Base-by-base conservation (phyloP, 2,329 filamentous ascomycete species). In the Fusarium penzigii region DNA sequence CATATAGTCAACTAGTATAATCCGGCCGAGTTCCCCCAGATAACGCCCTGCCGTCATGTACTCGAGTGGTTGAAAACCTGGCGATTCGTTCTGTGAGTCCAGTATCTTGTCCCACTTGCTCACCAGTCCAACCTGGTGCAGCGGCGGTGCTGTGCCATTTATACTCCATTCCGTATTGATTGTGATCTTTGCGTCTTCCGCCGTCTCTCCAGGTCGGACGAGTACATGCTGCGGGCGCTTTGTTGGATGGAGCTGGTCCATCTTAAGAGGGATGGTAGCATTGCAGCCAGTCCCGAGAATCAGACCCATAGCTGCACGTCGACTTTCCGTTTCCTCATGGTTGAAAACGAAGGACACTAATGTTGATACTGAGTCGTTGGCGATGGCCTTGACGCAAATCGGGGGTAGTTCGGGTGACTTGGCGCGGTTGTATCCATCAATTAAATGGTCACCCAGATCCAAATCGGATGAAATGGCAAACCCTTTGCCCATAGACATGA, bases 141-240 rank as follows among this genome's bases (percentile, higher is more conserved):
- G 73, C 1, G 89, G 87, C 7, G 79, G 76, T n/a, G 84, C 85
- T 2, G 89, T 84, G 7, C 89, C 89, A 25, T 86, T 86, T 62
- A 94, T 91, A 46, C 87, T 89, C 87, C 88, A 92, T 71, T 94
- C 90, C 0, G 90, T 93, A 66, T 93, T 93, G 57, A 93, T 84
- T 5, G 90, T 83, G 13, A 92, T 86, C 59, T 83, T 86, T n/a
- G 81, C 74, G 7, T 87, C 78, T 12, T 76, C 72, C 2, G 76
- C 58, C 17, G 57, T 61, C 56, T 76, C 72, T 9, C 72, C 78
- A 14, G 77, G 76, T 36, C 83, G 71, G 7, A 78, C 70, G 53
- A 75, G 75, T 42, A 84, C 72, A 40, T 72, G 76, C 56, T 63
- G 71, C 46, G 74, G 84, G 62, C 76, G 71, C 67, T 93, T 93